Base-by-base conservation (phyloP, 2,329 filamentous ascomycete species). In the Atkinsonella texensis region DNA sequence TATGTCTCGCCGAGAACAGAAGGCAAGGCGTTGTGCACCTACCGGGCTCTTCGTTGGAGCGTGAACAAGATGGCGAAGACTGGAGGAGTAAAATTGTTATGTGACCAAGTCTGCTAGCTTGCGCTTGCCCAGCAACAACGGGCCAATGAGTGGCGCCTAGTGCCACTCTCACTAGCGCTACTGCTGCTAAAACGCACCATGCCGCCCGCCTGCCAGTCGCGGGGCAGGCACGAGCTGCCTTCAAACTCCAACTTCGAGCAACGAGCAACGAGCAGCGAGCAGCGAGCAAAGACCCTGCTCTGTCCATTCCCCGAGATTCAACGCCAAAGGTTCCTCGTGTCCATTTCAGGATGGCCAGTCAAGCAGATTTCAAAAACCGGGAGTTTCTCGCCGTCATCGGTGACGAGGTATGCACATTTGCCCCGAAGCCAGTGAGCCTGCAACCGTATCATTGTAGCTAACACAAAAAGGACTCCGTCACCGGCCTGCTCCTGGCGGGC, bases 331-430 rank as follows among this genome's bases (percentile, higher is more conserved):
- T 15, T 45, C 48, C 28, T 33, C 38, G 42, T 48, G n/a, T 31
- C 23, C 28, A 15, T 44, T 49, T 54, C 60, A 65, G 61, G 43
- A 76, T 77, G 73, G 62, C 75, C 53, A 72, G 73, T 46, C 73
- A 78, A 60, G 72, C 75, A 57, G 78, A 81, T 59, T 84, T 76
- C 69, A 84, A 89, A 73, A 89, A 97, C 71, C 81, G 93, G 63
- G 86, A 98, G 72, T 95, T 98, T 66, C 81, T 98, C 53, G 93
- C 93, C 57, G 91, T 98, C 47, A 98, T 98, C 65, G 93, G 93
- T 49, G 93, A 98, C 69, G 93, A 98, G 81, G 93, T 88, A 65
- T 57, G 68, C 52, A 35, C 48, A 35, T 20, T 45, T 35, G n/a
- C 20, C n/a, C 32, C 17, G 12, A 6, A 33, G n/a, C 9, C 12